phyloP scores from a whole-genome alignment of 169 alveolate species.

The Plasmodium sp. region DNA sequence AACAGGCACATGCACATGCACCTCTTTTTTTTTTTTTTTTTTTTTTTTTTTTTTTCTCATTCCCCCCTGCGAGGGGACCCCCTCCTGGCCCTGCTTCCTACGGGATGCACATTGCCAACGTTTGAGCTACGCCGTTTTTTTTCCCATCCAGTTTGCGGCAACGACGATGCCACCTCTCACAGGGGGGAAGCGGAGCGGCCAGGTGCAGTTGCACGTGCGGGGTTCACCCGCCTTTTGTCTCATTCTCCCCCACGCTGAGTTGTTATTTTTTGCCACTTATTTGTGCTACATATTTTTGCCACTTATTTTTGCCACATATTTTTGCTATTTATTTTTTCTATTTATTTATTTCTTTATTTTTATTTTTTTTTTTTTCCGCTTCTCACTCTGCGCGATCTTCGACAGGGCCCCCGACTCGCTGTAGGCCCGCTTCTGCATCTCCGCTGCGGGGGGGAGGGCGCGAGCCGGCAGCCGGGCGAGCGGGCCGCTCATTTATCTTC shows the following conservation, averaged over 20 bases:
- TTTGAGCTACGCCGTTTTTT: not conserved
- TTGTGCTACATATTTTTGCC: too few relatives aligned
- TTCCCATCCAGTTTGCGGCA: not conserved
- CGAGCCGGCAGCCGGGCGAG: not conserved
- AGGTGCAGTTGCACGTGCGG: not conserved
- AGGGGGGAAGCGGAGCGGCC: not conserved
- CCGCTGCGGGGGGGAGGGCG: not conserved
- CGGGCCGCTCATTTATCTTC: not conserved
- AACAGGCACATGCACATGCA: not conserved
- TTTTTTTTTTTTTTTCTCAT: not conserved
- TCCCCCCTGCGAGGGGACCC: not conserved
- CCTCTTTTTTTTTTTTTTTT: not conserved
- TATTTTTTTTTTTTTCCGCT: not conserved
- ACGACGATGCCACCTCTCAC: not conserved
- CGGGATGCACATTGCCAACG: not conserved
- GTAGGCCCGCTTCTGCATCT: conserved; percentile 63
- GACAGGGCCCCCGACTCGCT: conserved; percentile 56
- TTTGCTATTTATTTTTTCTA: too few relatives aligned
- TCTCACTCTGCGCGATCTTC: conserved; percentile 22
- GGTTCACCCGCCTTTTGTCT: not conserved
- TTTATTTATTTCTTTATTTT: too few relatives aligned
- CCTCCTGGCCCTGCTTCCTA: not conserved
- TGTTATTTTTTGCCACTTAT: not conserved
- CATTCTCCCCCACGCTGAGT: not conserved
- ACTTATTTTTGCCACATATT: too few relatives aligned